Conservation (phyloP, 2,329 filamentous ascomycete species). For the Pyrenochaeta sp. region DNA sequence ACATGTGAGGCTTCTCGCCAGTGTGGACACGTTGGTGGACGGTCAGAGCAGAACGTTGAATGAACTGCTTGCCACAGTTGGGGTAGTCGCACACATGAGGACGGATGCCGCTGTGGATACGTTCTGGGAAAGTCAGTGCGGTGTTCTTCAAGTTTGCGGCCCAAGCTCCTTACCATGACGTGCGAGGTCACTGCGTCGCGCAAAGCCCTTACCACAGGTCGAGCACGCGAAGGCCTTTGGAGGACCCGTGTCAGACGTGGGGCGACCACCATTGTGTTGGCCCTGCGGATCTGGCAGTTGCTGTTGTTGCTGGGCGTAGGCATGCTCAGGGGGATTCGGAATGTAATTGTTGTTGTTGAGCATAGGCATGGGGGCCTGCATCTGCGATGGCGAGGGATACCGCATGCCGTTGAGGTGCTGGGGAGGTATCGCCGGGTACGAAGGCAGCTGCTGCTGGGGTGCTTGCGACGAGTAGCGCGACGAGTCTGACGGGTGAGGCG, state of each 20-base stretch:
- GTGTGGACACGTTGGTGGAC: conserved; percentile 96
- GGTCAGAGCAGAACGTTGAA: conserved; percentile 93
- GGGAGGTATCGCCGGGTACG: conserved; percentile 58
- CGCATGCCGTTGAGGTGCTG: conserved; percentile 61
- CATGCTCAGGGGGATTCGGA: conserved; percentile 58
- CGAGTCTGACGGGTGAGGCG: conserved; percentile 64
- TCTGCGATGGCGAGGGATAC: conserved; percentile 63
- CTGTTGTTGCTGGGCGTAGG: conserved; percentile 53
- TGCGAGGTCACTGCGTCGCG: conserved; percentile 89
- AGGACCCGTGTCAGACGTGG: conserved; percentile 58
- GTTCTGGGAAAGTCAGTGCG: conserved; percentile 68
- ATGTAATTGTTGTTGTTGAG: conserved; percentile 66
- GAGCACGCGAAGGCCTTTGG: conserved; percentile 87
- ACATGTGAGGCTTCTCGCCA: conserved; percentile 98
- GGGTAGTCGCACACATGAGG: conserved; percentile 93
- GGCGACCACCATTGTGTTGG: conserved; percentile 53
- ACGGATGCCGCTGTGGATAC: conserved; percentile 90
- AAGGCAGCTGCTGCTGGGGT: conserved; percentile 60
- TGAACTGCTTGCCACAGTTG: conserved; percentile 93
- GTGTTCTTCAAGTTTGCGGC: conserved; percentile 34
- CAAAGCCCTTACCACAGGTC: conserved; percentile 91
- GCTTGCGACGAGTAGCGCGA: conserved; percentile 67
- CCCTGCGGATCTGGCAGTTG: conserved; percentile 48
- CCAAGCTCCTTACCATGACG: conserved; percentile 79
- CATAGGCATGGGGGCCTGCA: conserved; percentile 62